Conservation (phyloP, 75 land plant species). For the Adiantum capillusveneris region DNA sequence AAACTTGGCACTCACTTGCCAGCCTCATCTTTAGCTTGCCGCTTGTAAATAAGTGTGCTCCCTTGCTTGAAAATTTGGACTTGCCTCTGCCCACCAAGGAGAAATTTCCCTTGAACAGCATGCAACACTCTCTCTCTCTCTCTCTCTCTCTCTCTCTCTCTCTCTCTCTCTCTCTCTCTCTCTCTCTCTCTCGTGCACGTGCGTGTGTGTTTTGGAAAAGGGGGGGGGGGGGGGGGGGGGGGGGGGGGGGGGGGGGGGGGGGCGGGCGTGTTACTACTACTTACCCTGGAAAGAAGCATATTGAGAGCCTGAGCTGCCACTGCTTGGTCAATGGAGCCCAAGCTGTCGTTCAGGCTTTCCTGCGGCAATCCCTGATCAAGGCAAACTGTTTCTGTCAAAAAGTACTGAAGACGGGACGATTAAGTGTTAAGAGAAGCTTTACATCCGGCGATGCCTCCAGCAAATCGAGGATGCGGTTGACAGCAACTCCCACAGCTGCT, state of each 20-base stretch:
- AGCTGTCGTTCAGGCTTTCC: constrained; percentile 10
- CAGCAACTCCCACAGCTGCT: constrained; percentile 6
- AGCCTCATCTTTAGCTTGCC: constrained; percentile 20
- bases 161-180: no score
- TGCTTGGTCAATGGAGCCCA: constrained; percentile 9
- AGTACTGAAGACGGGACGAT: neutral
- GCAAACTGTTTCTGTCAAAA: no score
- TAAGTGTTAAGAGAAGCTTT: neutral
- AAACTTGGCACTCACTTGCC: constrained; percentile 13
- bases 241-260: no score
- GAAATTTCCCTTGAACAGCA: no score
- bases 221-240: no score
- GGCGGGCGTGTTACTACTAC: no score
- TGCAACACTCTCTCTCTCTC: no score
- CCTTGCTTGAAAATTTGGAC: constrained; percentile 20
- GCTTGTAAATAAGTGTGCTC: constrained; percentile 14
- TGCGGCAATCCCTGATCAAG: constrained; percentile 19
- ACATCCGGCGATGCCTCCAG: constrained; percentile 2
- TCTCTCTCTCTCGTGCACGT: no score
- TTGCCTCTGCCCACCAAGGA: constrained; percentile 19
- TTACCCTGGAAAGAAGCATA: constrained; percentile 16
- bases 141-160: no score
- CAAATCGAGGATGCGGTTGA: constrained; percentile 14
- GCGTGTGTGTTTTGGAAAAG: no score
- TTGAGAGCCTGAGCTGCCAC: constrained; percentile 17